These are phyloP conservation scores for Alternaria dauci DNA, from an alignment of 2,329 filamentous ascomycete species.

Conservation along the genomic window DNA sequence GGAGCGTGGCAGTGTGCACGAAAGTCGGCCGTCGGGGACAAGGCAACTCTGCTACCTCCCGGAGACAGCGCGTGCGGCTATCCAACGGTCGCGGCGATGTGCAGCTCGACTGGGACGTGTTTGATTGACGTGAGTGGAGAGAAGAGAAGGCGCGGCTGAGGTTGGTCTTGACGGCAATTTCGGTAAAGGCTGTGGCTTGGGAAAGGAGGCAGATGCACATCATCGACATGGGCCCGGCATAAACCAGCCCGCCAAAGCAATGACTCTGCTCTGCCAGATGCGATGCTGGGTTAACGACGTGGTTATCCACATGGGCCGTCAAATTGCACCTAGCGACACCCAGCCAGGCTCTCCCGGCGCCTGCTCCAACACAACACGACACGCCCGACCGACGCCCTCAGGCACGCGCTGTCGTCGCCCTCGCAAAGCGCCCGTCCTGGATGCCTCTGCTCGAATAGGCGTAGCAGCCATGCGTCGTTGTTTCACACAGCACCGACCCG, in stretches of 20 bases:
- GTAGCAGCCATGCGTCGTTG: conserved; percentile 19
- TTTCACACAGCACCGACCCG: conserved; percentile 38
- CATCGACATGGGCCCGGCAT: conserved; percentile 23
- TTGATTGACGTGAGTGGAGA: conserved; percentile 41
- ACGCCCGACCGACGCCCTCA: neutral
- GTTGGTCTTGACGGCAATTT: conserved; percentile 24
- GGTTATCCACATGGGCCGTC: conserved; percentile 3
- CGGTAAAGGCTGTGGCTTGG: conserved; percentile 23
- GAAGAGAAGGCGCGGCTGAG: conserved; percentile 42
- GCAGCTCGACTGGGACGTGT: conserved; percentile 26
- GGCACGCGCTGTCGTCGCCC: neutral
- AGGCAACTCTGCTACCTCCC: conserved; percentile 5
- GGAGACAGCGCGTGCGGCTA: conserved; percentile 18
- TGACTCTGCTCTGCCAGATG: conserved; percentile 5
- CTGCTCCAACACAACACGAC: neutral
- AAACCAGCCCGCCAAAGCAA: conserved; percentile 22
- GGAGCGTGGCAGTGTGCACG: neutral
- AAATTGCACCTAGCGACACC: conserved; percentile 16
- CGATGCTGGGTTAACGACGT: neutral
- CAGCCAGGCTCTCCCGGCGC: conserved; percentile 19
- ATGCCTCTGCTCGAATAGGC: conserved; percentile 6
- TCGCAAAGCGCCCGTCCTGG: conserved; percentile 1
- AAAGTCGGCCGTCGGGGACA: neutral
- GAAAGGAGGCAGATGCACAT: conserved; percentile 31
- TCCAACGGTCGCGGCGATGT: conserved; percentile 27